Evolutionary conservation across 768 basidiomycete species (phyloP), one percentile per base, ranked within the genome.

Genomic region (Paxillus involutus): DNA sequence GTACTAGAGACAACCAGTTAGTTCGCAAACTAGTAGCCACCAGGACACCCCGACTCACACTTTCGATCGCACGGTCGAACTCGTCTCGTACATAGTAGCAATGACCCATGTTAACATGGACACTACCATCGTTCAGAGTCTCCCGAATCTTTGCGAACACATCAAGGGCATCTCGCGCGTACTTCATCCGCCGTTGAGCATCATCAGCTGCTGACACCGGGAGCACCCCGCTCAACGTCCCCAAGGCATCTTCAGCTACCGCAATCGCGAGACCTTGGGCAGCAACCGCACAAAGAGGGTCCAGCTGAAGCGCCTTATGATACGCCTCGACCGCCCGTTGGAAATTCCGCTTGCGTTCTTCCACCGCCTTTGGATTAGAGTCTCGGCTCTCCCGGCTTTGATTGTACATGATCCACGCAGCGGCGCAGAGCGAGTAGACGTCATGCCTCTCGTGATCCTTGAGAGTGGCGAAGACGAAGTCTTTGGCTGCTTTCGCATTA

Each of bases 41-140:
- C 36, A 39, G 39, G 36, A 6, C 47, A 30, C 12, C 8, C 11
- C 14, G 3, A 77, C 85, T 68, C 67, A 97, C 96, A 63, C 91
- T 91, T 71, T 99, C 95, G 58, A 98, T 95, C 1, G 97, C 96
- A 46, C 91, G 81, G 59, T 98, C 96, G 66, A 88, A 97, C 67
- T 99, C 96, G 55, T 97, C 96, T 48, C 92, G 80, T 17, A 84
- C 82, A 65, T 92, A 96, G 67, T 94, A 90, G 63, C 94, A 97
- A 64, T 98, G 97, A 0, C 95, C 97, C 78, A 98, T 95, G 68
- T 99, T 99, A 64, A 92, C 77, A 65, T 95, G 94, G 4, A 97
- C 94, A 55, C 89, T 89, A 7, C 91, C 92, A 41, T 84, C 82
- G 53, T 83, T 81, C 49, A 94, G 73, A 2, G 85, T 88, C 73